Evolutionary conservation across 176 grass and related monocot genomes (phyloP), one percentile per base, ranked within the genome.

Genomic region (Paspalum notatum): DNA sequence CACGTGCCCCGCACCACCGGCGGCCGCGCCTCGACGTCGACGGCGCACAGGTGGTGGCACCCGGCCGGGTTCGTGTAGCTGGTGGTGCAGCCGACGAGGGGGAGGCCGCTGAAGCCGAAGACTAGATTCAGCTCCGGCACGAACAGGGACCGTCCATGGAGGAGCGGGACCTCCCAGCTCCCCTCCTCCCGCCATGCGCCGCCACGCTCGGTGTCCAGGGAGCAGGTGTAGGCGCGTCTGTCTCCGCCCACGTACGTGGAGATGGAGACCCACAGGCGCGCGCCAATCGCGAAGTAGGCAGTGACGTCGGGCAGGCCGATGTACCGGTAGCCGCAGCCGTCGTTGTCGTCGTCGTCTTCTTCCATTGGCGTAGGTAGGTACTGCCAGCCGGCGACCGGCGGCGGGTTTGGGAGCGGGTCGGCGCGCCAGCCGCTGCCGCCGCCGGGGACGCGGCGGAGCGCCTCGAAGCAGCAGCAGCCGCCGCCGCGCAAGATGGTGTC

Each of bases 81-180:
- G n/a, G n/a, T n/a, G n/a, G n/a, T n/a, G n/a, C 52, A 15, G 15
- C 0, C 27, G 6, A 9, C 0, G 6, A 2, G 0, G 26, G 1
- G 32, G 3, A 32, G 7, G 6, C n/a, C 9, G 4, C 16, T 5
- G 40, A 67, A 1, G 39, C 65, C 40, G 4, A 44, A 1, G 65
- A 67, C 17, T 7, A 5, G 6, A 3, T 20, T 10, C 18, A 68
- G 66, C 41, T 68, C 66, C 42, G 66, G 66, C 20, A 45, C 42
- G 42, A 68, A 68, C 20, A 68, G 5, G 1, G 20, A 41, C 2
- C 20, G 66, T 0, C 13, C n/a, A 2, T 4, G 0, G 2, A 66
- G 0, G 2, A 66, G 16, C 38, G 37, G 63, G 7, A 43, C 15
- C 38, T 42, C 17, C 63, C 9, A 10, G 20, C 0, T 2, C 2